phyloP scores from a whole-genome alignment of 495 filamentous ascomycete genomes.

The Penicillium salamii region DNA sequence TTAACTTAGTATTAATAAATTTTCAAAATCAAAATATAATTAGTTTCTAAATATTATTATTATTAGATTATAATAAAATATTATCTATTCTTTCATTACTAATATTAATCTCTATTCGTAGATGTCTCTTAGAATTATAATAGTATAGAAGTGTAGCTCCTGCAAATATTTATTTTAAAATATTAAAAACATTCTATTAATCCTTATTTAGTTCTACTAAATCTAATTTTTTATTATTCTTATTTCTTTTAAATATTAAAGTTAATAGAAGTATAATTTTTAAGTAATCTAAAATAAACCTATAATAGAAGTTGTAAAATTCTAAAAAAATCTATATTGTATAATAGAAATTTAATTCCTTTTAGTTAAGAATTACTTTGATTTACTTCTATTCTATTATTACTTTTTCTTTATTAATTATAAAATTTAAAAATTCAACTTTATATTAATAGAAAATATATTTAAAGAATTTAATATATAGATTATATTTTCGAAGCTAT shows the following conservation, averaged over 20 bases:
- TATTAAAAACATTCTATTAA: neutral
- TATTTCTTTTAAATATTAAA: neutral
- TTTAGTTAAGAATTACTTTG: neutral
- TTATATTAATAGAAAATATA: neutral
- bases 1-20: neutral
- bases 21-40: neutral
- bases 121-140: neutral
- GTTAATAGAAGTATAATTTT: neutral
- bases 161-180: neutral
- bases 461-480: neutral
- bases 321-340: neutral
- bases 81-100: neutral
- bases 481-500: neutral
- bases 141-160: neutral
- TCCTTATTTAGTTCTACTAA: neutral
- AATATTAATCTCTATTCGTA: neutral
- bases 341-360: neutral
- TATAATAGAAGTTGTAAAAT: neutral
- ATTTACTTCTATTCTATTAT: neutral
- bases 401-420: neutral
- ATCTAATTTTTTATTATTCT: neutral
- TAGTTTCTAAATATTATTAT: neutral
- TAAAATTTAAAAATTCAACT: neutral
- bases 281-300: neutral
- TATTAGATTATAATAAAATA: neutral